phyloP scores from a whole-genome alignment of 116 monocot species.

The Zostera marina region DNA sequence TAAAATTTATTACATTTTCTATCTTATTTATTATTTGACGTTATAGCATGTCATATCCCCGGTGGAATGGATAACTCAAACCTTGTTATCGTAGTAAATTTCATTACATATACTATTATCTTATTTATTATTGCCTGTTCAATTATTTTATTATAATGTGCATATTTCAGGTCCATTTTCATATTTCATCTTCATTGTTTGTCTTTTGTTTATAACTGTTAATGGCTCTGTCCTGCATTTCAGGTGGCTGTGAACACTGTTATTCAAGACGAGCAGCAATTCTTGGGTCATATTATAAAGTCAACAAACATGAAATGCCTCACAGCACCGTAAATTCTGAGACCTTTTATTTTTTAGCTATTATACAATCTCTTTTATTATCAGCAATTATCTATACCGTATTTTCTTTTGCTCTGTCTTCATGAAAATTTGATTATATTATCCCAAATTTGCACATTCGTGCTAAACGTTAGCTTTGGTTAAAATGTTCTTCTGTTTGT shows the following conservation, averaged over 20 bases:
- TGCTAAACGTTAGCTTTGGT: not conserved
- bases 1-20: too few species aligned
- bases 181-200: not conserved
- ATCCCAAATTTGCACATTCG: not conserved
- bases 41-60: too few species aligned
- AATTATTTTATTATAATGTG: not conserved
- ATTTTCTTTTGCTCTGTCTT: not conserved
- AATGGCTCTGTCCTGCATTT: not conserved
- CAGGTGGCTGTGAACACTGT: constrained; percentile 91
- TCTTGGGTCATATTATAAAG: constrained; percentile 73
- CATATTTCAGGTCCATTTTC: not conserved
- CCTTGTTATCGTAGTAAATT: not conserved
- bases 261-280: constrained; percentile 73
- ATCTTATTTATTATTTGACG: too few species aligned
- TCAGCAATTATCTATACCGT: not conserved
- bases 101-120: not conserved
- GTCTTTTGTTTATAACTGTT: not conserved
- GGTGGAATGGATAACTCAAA: too few species aligned
- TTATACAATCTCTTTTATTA: not conserved
- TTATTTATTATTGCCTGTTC: not conserved
- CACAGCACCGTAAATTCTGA: constrained; percentile 46
- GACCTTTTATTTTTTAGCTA: constrained; percentile 2
- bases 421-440: not conserved
- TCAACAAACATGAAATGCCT: constrained; percentile 96
- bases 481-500: not conserved